Conservation (phyloP, 768 basidiomycete genomes). For the Tricholoma hemisulphureum region DNA sequence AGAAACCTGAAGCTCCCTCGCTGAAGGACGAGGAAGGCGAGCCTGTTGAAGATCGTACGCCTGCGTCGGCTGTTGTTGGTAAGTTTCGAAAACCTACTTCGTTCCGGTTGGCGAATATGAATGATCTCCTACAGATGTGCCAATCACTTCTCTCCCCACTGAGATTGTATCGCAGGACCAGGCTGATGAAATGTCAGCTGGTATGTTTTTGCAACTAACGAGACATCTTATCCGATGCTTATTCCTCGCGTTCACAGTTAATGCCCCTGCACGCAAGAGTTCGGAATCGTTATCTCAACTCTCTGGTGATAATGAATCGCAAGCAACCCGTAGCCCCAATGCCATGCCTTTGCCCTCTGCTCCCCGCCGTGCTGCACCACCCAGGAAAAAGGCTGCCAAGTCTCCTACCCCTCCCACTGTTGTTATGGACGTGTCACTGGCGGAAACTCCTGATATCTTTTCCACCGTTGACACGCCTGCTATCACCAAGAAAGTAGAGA, state of each 20-base stretch:
- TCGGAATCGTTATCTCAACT: conserved; percentile 25
- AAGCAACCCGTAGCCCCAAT: conserved; percentile 39
- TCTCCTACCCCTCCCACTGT: conserved; percentile 30
- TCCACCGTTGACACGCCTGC: neutral
- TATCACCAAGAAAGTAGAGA: conserved; percentile 4
- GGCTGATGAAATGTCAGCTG: conserved; percentile 1
- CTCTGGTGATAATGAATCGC: conserved; percentile 28
- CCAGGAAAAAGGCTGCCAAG: conserved; percentile 62
- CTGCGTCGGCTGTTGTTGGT: conserved; percentile 6
- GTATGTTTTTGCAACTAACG: conserved; percentile 1
- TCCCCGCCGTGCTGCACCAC: conserved; percentile 74
- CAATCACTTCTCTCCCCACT: conserved; percentile 1
- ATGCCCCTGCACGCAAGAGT: conserved; percentile 20
- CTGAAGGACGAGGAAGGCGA: conserved; percentile 10
- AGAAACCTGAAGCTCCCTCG: conserved; percentile 30
- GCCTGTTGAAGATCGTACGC: conserved; percentile 1
- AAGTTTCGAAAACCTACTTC: neutral
- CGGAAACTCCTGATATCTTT: conserved; percentile 5
- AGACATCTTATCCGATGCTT: neutral
- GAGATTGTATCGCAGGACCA: conserved; percentile 7
- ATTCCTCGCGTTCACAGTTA: conserved; percentile 4
- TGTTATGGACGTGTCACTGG: conserved; percentile 12
- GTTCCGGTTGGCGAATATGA: neutral
- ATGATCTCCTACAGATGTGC: conserved; percentile 5
- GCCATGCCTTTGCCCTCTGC: conserved; percentile 75